Base-by-base conservation (phyloP, 805 yeast species). In the Sporopachydermia lactativora region DNA sequence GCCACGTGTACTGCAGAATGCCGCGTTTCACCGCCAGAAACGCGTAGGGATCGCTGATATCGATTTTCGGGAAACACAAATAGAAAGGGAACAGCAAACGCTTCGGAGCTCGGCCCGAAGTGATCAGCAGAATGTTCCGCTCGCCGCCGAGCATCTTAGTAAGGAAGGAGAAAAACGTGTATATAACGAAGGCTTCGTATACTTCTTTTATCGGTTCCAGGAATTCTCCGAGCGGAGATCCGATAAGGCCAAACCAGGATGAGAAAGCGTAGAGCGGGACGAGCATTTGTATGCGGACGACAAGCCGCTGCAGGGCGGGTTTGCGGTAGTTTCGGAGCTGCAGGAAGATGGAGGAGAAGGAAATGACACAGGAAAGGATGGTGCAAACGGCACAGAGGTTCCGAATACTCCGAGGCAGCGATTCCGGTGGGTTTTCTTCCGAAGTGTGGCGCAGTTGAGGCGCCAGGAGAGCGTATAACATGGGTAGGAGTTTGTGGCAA, bases 151-250 rank as follows among this genome's bases (percentile, higher is more conserved):
- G 66, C 64, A 85, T 71, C 46, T 77, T 73, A 1, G 94, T 85
- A 41, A 92, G 64, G 18, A 86, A 65, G 19, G 89, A 71, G 63
- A 83, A 89, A 56, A 92, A 92, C 2, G 96, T 85, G 58, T 92
- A 92, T 24, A 92, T 82, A 24, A 88, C 96, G 60, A 92, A 84
- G 0, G 97, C 96, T 58, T 92, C 98, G 58, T 92, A 92, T 1
- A 89, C 73, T 55, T 92, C 98, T 37, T 92, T 66, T 0, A 82
- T 51, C 0, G 95, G 94, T 49, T 81, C 92, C 2, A 85, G 49
- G 42, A 65, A 64, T 42, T 57, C 61, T 39, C 67, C 74, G 19
- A 62, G 45, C 3, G 49, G 48, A n/a, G 65, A 73, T 55, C 65
- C 61, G 14, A 64, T 60, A 15, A 78, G 65, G 49, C 75, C 68